Conservation (phyloP, 208 protist genomes). For the Tritrichomonas foetus region DNA sequence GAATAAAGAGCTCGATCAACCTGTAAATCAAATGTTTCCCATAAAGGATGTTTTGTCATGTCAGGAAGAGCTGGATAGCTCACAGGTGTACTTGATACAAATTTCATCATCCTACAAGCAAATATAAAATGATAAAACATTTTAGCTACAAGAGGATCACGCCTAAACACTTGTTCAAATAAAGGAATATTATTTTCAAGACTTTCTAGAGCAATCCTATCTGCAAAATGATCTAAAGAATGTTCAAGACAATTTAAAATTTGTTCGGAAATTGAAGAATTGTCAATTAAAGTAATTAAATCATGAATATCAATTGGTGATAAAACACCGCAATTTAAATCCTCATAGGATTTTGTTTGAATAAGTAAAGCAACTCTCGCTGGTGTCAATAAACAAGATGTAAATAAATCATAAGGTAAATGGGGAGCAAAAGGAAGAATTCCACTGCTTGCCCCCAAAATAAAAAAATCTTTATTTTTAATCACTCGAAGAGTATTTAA, state of each 20-base stretch:
- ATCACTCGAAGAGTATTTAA: neutral
- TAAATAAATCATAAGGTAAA: slow-evolving; percentile 28
- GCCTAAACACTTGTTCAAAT: neutral
- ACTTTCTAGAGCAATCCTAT: neutral
- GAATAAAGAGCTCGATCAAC: neutral
- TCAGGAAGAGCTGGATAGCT: neutral
- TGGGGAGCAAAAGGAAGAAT: neutral
- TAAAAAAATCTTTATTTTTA: neutral
- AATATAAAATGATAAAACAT: neutral
- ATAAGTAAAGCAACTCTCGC: neutral
- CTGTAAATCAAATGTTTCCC: neutral
- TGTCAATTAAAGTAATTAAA: neutral
- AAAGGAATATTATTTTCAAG: neutral
- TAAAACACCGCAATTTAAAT: neutral
- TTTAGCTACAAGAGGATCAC: neutral
- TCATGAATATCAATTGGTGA: neutral
- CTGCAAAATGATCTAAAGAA: neutral
- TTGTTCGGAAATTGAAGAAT: neutral
- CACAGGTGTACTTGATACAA: neutral
- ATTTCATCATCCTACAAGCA: neutral
- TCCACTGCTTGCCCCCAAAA: neutral
- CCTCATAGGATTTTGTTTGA: neutral
- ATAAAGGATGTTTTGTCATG: neutral
- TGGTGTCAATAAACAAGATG: slow-evolving; percentile 1
- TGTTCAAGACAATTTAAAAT: neutral